These are phyloP conservation scores for Sonneratia alba DNA, from an alignment of 345 rosid species.

Conservation along the genomic window DNA sequence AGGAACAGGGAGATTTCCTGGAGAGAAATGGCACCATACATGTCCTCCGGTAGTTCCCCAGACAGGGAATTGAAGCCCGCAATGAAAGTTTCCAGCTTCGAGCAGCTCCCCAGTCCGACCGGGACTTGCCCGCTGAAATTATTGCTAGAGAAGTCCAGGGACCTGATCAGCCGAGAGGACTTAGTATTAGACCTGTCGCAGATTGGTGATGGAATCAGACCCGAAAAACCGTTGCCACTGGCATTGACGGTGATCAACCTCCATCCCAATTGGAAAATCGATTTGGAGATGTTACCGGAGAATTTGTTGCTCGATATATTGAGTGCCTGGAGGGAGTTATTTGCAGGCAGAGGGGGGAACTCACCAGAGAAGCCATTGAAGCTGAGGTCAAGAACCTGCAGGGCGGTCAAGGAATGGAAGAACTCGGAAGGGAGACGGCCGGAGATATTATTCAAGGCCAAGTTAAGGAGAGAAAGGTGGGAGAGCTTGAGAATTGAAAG, in stretches of 20 bases:
- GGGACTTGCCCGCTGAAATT: conserved; percentile 39
- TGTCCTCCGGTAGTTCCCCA: conserved; percentile 52
- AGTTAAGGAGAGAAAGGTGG: conserved; percentile 42
- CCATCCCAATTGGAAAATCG: conserved; percentile 38
- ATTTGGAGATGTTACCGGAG: conserved; percentile 30
- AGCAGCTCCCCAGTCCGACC: conserved; percentile 47
- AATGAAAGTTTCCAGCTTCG: conserved; percentile 34
- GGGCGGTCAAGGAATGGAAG: conserved; percentile 36
- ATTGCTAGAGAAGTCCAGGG: conserved; percentile 64
- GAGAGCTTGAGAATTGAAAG: conserved; percentile 36
- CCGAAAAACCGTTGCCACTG: conserved; percentile 67
- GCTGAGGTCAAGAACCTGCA: conserved; percentile 65
- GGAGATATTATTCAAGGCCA: conserved; percentile 52
- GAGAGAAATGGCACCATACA: conserved; percentile 41
- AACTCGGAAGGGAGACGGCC: conserved; percentile 49
- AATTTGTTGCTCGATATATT: conserved; percentile 72
- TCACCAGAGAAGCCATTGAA: conserved; percentile 55
- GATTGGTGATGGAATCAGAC: conserved; percentile 48
- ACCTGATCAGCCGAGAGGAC: conserved; percentile 23
- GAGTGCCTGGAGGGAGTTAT: conserved; percentile 27
- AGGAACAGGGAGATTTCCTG: conserved; percentile 38
- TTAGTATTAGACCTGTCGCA: conserved; percentile 24
- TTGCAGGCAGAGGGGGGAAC: conserved; percentile 16
- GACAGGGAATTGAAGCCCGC: conserved; percentile 71
- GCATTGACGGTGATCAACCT: conserved; percentile 52